Evolutionary conservation across 139 green algal species (phyloP), one percentile per base, ranked within the genome.

Genomic region (Chlorella sorokiniana): DNA sequence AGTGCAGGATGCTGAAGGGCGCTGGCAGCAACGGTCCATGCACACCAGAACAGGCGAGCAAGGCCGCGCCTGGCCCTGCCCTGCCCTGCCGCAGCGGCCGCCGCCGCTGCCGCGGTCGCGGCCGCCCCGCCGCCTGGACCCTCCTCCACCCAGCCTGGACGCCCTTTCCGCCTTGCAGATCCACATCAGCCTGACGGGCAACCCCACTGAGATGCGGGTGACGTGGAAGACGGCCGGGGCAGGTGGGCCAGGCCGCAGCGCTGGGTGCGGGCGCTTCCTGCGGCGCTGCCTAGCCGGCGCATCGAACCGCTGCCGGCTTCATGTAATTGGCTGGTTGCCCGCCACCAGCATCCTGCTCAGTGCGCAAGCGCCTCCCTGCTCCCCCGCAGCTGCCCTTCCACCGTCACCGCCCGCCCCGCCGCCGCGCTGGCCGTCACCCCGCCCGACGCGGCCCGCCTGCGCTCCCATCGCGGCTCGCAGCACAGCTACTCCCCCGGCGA

Each of bases 141-240:
- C 40, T 37, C 73, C 16, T 42, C 78, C 38, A 11, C 56, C 56
- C 29, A 29, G 16, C 20, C 63, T 27, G 35, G n/a, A n/a, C n/a
- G n/a, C n/a, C 35, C 64, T 18, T 35, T 25, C 38, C 29, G 14
- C 44, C 10, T 20, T 45, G 48, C 85, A 91, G 89, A 52, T 91
- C 35, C 89, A 91, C 83, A 33, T 92, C 14, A 75, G 83, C 1
- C 56, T 93, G 2, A 91, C 87, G 7, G 81, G 61, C 20, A 78
- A 88, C 74, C 74, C 79, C 1, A 79, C 54, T 18, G 87, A 93
- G 77, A 89, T 93, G 83, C 82, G 83, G 5, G 76, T 94, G 0
- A 73, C n/a, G 7, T 94, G 90, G 90, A 92, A 85, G 37, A 94
- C 91, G 18, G n/a, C 59, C 1, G 74, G 70, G 35, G 68, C 44